These are phyloP conservation scores for Pseudogymnoascus sp. DNA, from an alignment of 2,329 filamentous ascomycete species.

Conservation along the genomic window DNA sequence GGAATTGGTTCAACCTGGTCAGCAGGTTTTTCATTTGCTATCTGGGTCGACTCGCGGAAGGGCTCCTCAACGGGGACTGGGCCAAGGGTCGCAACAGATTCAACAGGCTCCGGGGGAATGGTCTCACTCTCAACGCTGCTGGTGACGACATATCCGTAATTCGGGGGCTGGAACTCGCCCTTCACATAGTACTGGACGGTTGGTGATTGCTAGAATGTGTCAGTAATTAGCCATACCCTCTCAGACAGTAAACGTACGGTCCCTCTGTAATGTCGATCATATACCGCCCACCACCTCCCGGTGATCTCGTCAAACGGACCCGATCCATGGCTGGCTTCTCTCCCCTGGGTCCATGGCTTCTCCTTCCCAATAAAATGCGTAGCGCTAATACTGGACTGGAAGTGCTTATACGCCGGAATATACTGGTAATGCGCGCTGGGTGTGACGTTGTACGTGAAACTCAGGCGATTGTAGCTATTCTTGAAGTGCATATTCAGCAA, in stretches of 20 bases:
- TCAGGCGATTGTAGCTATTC: conserved; percentile 74
- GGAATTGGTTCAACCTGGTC: background rate
- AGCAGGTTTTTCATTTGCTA: conserved; percentile 13
- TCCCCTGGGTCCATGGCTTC: conserved; percentile 77
- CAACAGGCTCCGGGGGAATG: background rate
- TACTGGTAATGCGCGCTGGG: conserved; percentile 97
- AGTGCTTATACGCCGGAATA: conserved; percentile 87
- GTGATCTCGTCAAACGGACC: conserved; percentile 76
- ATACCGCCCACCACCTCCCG: conserved; percentile 87
- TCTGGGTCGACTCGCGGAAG: conserved; percentile 20
- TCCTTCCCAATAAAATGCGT: conserved; percentile 89
- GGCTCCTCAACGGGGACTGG: conserved; percentile 16
- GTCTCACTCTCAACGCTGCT: conserved; percentile 11
- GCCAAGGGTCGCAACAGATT: background rate
- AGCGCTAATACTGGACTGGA: conserved; percentile 79
- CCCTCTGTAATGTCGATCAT: conserved; percentile 72
- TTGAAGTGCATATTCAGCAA: conserved; percentile 91
- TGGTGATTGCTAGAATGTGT: conserved; percentile 14
- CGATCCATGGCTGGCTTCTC: conserved; percentile 44
- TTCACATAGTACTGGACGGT: conserved; percentile 29
- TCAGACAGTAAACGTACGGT: conserved; percentile 32
- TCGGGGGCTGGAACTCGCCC: conserved; percentile 27
- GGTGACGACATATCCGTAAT: conserved; percentile 20
- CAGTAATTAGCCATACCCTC: background rate
- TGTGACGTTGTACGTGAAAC: conserved; percentile 95